These are phyloP conservation scores for Aureobasidium namibiae DNA, from an alignment of 2,329 filamentous ascomycete species.

Conservation along the genomic window DNA sequence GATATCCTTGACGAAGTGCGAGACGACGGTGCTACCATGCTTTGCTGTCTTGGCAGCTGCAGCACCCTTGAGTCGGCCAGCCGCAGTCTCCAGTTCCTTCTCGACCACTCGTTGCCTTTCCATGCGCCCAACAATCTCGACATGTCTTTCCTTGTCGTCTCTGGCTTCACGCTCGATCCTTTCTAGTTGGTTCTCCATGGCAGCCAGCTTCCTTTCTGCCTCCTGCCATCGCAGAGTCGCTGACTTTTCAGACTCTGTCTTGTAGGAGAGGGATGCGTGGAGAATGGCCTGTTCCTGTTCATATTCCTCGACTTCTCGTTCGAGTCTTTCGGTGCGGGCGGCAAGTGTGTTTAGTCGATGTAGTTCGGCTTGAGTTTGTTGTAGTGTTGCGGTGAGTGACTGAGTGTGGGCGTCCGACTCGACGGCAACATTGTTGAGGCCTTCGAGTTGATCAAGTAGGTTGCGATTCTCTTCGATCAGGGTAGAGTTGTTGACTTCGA, in stretches of 20 bases:
- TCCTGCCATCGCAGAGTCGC: slow-evolving; percentile 77
- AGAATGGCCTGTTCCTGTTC: slow-evolving; percentile 74
- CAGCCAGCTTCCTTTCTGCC: slow-evolving; percentile 68
- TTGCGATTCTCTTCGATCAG: slow-evolving; percentile 76
- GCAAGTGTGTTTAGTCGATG: slow-evolving; percentile 67
- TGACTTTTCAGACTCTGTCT: slow-evolving; percentile 66
- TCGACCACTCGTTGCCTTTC: slow-evolving; percentile 77
- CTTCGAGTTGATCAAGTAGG: slow-evolving; percentile 76
- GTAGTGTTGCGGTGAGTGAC: slow-evolving; percentile 65
- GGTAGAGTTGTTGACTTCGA: slow-evolving; percentile 57
- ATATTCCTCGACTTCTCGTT: slow-evolving; percentile 68
- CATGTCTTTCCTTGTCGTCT: slow-evolving; percentile 72
- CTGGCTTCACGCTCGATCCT: slow-evolving; percentile 75
- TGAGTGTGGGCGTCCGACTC: slow-evolving; percentile 76
- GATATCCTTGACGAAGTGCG: slow-evolving; percentile 91
- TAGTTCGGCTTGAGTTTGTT: slow-evolving; percentile 69
- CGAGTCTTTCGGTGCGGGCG: slow-evolving; percentile 66
- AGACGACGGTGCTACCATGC: slow-evolving; percentile 64
- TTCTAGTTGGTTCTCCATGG: slow-evolving; percentile 81
- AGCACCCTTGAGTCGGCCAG: slow-evolving; percentile 70
- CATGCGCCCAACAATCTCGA: slow-evolving; percentile 73
- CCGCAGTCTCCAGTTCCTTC: slow-evolving; percentile 69
- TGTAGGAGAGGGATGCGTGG: slow-evolving; percentile 57
- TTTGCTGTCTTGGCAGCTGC: slow-evolving; percentile 62
- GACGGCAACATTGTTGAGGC: slow-evolving; percentile 67